Conservation (phyloP, 495 filamentous ascomycete species). For the Emericellopsis terricola region DNA sequence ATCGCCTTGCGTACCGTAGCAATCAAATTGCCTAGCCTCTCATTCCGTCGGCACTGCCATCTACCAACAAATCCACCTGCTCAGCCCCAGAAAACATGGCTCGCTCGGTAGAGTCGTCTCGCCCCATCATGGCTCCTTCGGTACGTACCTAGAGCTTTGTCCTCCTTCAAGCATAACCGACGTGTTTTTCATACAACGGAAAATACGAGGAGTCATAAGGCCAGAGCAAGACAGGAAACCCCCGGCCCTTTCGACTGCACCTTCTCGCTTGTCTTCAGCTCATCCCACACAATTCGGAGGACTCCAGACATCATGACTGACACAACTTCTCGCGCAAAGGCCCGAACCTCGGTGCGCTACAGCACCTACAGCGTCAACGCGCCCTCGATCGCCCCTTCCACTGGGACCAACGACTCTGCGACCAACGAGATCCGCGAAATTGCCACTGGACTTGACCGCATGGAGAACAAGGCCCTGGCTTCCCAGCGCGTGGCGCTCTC, state of each 20-base stretch:
- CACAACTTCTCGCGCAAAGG: slow-evolving; percentile 27
- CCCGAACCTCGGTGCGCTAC: slow-evolving; percentile 57
- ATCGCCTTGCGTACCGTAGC: too few species aligned
- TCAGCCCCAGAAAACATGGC: slow-evolving; percentile 36
- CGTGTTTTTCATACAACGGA: too few species aligned
- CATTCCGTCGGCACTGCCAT: too few species aligned
- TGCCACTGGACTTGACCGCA: slow-evolving; percentile 65
- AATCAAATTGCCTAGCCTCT: too few species aligned
- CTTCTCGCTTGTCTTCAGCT: too few species aligned
- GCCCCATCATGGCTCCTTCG: slow-evolving; percentile 60
- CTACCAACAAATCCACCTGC: too few species aligned
- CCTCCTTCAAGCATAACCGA: too few species aligned
- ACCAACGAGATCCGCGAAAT: slow-evolving; percentile 64
- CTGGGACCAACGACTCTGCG: slow-evolving; percentile 36
- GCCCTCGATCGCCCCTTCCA: slow-evolving; percentile 51
- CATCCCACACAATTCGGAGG: too few species aligned
- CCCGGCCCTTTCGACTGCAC: too few species aligned
- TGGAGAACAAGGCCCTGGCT: slow-evolving; percentile 76
- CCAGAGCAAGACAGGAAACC: too few species aligned
- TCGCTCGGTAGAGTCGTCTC: slow-evolving; percentile 50
- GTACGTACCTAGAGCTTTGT: slow-evolving; percentile 27
- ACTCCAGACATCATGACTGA: too few species aligned
- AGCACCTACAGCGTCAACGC: slow-evolving; percentile 56
- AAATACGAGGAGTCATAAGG: too few species aligned
- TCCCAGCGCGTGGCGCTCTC: slow-evolving; percentile 73